A percentile compares a stretch with the other conserved stretches of the same genome.
Conservation (phyloP, 1,284 basidiomycete species). For the Volvariella surrecta region DNA sequence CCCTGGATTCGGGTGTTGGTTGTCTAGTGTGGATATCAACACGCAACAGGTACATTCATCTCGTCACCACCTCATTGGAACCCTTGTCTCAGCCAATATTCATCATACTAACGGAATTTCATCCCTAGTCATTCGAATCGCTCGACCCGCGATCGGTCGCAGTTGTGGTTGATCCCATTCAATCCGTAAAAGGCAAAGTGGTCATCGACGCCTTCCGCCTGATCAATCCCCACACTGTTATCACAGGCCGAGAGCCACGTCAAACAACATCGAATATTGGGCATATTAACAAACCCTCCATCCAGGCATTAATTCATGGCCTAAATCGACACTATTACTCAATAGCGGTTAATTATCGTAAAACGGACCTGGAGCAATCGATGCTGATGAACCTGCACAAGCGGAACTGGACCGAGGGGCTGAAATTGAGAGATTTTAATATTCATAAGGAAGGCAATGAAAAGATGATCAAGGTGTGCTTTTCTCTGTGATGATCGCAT, state of each 20-base stretch:
- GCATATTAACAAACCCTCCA: conserved; percentile 97
- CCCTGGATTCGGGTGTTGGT: conserved; percentile 99
- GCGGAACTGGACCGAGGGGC: conserved; percentile 94
- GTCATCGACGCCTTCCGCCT: conserved; percentile 99
- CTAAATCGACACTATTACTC: conserved; percentile 96
- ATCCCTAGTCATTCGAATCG: conserved; percentile 86
- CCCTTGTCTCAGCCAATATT: conserved; percentile 4
- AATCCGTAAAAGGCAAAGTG: conserved; percentile 97
- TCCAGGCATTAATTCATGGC: conserved; percentile 94
- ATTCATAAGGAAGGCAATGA: conserved; percentile 82
- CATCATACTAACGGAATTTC: conserved; percentile 9
- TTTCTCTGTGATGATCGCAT: background rate
- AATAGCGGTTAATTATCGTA: conserved; percentile 93
- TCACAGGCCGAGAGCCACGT: conserved; percentile 88
- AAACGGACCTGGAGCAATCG: conserved; percentile 94
- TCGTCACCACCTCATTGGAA: conserved; percentile 7
- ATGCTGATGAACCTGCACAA: conserved; percentile 99
- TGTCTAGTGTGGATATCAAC: conserved; percentile 98
- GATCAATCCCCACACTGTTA: conserved; percentile 82
- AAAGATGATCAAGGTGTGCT: conserved; percentile 78
- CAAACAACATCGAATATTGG: conserved; percentile 99
- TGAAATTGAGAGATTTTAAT: conserved; percentile 86
- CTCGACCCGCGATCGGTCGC: conserved; percentile 94
- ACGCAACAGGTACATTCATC: conserved; percentile 78
- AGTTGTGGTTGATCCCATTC: conserved; percentile 98